phyloP scores from a whole-genome alignment of 2,329 filamentous ascomycete species.

The Mariannaea sp. region DNA sequence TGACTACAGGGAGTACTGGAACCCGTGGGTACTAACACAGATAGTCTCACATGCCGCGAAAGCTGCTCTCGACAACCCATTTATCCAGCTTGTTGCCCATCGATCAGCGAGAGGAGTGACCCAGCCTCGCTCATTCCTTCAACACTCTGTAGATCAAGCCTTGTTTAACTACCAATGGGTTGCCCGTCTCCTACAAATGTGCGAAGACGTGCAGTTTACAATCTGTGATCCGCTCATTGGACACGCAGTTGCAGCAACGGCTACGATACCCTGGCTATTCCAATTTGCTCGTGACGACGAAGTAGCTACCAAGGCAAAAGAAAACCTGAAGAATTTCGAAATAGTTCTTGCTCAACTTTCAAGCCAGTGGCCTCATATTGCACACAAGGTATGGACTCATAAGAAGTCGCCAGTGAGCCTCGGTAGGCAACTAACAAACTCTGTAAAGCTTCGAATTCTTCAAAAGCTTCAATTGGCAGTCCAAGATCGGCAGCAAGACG shows the following conservation, averaged over 20 bases:
- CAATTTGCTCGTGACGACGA: conserved; percentile 31
- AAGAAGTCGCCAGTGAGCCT: too few relatives aligned
- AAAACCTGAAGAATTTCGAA: conserved; percentile 27
- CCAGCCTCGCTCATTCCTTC: conserved; percentile 29
- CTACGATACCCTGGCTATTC: conserved; percentile 33
- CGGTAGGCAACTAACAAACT: background rate
- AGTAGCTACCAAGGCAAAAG: conserved; percentile 25
- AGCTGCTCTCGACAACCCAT: conserved; percentile 29
- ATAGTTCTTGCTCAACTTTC: conserved; percentile 13
- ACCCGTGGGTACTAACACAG: conserved; percentile 28
- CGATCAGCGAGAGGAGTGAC: conserved; percentile 21
- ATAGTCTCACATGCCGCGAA: conserved; percentile 32
- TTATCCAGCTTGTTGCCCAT: conserved; percentile 33
- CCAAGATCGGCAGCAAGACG: conserved; percentile 17
- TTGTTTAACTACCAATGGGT: conserved; percentile 33
- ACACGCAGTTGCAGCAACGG: conserved; percentile 27
- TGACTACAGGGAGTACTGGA: conserved; percentile 30
- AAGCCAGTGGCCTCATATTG: conserved; percentile 28
- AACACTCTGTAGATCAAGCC: conserved; percentile 35
- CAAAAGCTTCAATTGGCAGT: conserved; percentile 17
- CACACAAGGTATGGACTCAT: conserved; percentile 24
- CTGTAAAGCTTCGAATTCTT: conserved; percentile 23
- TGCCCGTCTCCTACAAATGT: conserved; percentile 30
- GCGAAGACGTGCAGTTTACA: conserved; percentile 24
- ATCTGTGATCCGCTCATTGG: conserved; percentile 32